Base-by-base conservation (phyloP, 805 yeast genomes). In the Lipomyces orientalis region DNA sequence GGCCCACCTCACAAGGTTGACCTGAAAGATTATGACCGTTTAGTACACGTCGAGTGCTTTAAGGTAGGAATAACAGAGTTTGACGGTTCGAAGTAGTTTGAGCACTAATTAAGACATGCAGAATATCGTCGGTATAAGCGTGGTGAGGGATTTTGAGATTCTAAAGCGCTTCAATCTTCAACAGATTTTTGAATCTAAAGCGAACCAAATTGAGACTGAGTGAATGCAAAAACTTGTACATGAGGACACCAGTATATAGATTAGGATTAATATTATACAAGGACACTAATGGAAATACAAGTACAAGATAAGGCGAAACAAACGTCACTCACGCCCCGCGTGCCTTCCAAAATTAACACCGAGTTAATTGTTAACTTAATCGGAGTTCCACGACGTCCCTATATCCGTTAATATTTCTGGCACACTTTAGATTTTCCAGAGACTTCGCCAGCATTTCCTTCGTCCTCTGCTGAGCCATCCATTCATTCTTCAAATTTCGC, bases 21-120 rank as follows among this genome's bases (percentile, higher is more conserved):
- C 76, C 83, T 95, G 77, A 90, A 91, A 74, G 79, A 86, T 12
- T 91, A 86, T 74, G 97, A 93, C 68, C 88, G 88, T 75, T 80
- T 95, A 73, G 85, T 95, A 59, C 76, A 94, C 62, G 90, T 95
- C 2, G 97, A 92, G 77, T 90, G 97, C 76, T 94, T 89, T 80
- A 94, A 93, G 68, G 73, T 73, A 49, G 1, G 65, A 46, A 25
- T 1, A 3, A 25, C 49, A 43, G n/a, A 16, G 5, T 43, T 43
- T 43, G n/a, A 16, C 19, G 22, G 16, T 7, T 43, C 49, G 10
- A 25, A 14, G 22, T n/a, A 16, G 10, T 16, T 7, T n/a, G 49
- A 16, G 19, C 49, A 43, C 49, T 43, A 43, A 43, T 43, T n/a
- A 19, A n/a, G 34, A 33, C 31, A 16, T n/a, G 25, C 49, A 69